Evolutionary conservation across 73 alveolate species (phyloP).

Genomic region (Paramecium tetraurelia): DNA sequence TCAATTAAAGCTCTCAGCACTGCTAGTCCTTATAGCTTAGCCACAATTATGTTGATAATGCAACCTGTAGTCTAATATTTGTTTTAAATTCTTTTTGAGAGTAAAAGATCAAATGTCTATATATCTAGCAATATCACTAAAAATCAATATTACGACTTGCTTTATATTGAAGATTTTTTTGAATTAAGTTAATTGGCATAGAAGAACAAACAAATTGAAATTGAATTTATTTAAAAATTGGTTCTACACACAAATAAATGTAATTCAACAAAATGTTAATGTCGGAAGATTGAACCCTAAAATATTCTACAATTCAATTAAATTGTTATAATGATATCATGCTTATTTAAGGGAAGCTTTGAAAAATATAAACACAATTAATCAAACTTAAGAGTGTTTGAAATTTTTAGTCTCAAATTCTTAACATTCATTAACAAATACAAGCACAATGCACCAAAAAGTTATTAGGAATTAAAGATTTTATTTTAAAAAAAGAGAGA

Average conservation of each 20-base stretch:
- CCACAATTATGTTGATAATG: background rate
- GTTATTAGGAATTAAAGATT: constrained; percentile 28
- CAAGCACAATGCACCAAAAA: constrained; percentile 13
- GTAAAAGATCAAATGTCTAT: background rate
- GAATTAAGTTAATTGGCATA: constrained; percentile 4
- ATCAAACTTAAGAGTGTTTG: background rate
- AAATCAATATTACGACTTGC: background rate
- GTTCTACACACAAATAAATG: background rate
- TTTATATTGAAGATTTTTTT: constrained; percentile 23
- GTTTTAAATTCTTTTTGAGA: background rate
- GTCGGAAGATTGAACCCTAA: background rate
- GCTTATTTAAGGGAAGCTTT: background rate
- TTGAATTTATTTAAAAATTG: background rate
- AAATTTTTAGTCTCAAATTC: background rate
- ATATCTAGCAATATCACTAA: background rate
- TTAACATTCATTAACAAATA: background rate
- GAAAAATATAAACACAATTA: background rate
- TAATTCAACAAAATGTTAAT: background rate
- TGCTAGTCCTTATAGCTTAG: background rate
- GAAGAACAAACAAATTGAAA: background rate
- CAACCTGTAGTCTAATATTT: background rate
- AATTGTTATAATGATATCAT: background rate
- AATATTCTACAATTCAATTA: background rate
- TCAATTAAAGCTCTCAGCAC: background rate
- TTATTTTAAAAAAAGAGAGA: constrained; percentile 8